Evolutionary conservation across 129 eudicot species (phyloP).

Genomic region (Centrapalus pauciflorus): DNA sequence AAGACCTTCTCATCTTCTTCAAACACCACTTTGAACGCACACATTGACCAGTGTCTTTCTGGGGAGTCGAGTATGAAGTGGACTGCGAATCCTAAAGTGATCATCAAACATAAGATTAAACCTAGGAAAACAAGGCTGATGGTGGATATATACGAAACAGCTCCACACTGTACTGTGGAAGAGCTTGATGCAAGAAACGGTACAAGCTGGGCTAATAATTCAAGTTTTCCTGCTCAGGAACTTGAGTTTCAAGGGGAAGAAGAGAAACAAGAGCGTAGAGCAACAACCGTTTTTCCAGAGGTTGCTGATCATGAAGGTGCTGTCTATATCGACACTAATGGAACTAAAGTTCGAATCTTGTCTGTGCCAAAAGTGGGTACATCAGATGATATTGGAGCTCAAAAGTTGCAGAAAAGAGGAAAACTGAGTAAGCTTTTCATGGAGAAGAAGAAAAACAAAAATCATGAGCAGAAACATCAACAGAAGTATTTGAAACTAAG

Average conservation of each 20-base stretch:
- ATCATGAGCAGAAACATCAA: constrained; percentile 14
- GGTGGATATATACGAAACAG: constrained; percentile 65
- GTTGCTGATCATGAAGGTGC: constrained; percentile 41
- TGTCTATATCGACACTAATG: constrained; percentile 57
- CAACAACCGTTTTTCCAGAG: constrained; percentile 11
- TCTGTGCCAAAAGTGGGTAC: constrained; percentile 24
- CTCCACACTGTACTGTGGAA: constrained; percentile 59
- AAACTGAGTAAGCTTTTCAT: constrained; percentile 29
- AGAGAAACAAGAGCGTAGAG: constrained; percentile 17
- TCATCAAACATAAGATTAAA: constrained; percentile 54
- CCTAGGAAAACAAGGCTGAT: constrained; percentile 54
- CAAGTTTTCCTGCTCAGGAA: constrained; percentile 30
- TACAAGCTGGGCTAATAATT: constrained; percentile 48
- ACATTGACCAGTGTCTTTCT: constrained; percentile 76
- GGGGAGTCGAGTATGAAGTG: constrained; percentile 41
- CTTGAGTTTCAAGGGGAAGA: constrained; percentile 28
- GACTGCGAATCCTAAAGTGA: constrained; percentile 31
- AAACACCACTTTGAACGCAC: constrained; percentile 79
- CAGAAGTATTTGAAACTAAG: constrained; percentile 29
- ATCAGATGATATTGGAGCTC: constrained; percentile 8
- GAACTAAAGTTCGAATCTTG: constrained; percentile 59
- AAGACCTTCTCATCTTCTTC: constrained; percentile 73
- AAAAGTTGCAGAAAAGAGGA: constrained; percentile 26
- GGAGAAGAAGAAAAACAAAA: constrained; percentile 40
- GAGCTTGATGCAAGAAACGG: constrained; percentile 85